phyloP scores from a whole-genome alignment of 208 protist genomes.

The Borovskyia barvae region DNA sequence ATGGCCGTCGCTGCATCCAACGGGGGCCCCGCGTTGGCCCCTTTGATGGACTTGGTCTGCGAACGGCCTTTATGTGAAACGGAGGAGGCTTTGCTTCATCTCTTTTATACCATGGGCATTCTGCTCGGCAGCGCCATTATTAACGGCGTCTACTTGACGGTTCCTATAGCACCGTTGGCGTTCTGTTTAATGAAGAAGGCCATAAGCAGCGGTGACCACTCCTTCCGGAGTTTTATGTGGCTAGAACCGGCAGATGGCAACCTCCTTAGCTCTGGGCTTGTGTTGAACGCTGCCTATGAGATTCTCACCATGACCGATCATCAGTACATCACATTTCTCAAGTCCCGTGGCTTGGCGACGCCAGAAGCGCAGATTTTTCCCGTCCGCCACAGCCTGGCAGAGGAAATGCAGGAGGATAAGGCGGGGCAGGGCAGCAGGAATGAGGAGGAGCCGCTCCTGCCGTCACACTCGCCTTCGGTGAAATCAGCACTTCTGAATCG shows the following conservation, averaged over 20 bases:
- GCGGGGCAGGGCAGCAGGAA: neutral
- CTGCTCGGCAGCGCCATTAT: slow-evolving; percentile 53
- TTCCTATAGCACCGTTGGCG: slow-evolving; percentile 43
- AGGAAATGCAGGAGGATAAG: slow-evolving; percentile 11
- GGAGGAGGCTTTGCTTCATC: slow-evolving; percentile 28
- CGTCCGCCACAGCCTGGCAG: slow-evolving; percentile 22
- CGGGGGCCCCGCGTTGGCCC: neutral
- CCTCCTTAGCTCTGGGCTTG: slow-evolving; percentile 34
- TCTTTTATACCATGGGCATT: slow-evolving; percentile 46
- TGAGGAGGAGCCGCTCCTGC: neutral
- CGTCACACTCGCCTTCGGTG: neutral
- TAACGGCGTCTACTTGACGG: slow-evolving; percentile 50
- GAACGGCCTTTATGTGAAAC: slow-evolving; percentile 27
- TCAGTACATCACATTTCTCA: slow-evolving; percentile 38
- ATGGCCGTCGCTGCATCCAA: neutral
- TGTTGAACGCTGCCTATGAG: slow-evolving; percentile 39
- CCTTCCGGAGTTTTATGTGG: slow-evolving; percentile 37
- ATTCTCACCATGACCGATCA: slow-evolving; percentile 43
- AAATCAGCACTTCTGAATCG: neutral
- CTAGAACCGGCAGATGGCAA: slow-evolving; percentile 51
- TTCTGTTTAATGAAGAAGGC: slow-evolving; percentile 52
- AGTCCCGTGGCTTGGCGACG: slow-evolving; percentile 14
- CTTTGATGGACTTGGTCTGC: neutral
- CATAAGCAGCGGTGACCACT: slow-evolving; percentile 33
- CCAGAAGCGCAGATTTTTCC: slow-evolving; percentile 29